Percentiles rank a stretch among this genome's conserved stretches.
Conservation (phyloP, 169 alveolate genomes). For the Cystoisospora suis region DNA sequence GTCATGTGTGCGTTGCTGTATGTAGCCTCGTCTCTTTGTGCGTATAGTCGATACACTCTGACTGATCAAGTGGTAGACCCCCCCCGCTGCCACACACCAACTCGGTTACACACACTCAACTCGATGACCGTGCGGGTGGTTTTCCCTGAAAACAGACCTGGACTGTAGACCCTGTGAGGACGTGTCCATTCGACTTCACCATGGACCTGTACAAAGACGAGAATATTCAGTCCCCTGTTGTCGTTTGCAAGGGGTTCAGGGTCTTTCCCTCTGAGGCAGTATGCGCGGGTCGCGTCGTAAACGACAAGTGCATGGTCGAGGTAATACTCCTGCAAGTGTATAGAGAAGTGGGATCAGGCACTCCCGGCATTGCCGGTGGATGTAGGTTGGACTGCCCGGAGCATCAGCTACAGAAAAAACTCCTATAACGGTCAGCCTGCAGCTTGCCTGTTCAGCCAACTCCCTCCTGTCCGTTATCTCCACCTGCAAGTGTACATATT, state of each 20-base stretch:
- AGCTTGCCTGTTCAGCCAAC: neutral
- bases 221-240: neutral
- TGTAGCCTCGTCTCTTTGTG: too few species aligned
- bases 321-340: neutral
- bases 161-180: neutral
- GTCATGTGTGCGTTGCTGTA: too few species aligned
- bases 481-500: too few species aligned
- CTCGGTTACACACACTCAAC: too few species aligned
- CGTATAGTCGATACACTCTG: too few species aligned
- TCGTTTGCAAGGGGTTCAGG: neutral
- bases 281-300: neutral
- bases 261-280: neutral
- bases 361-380: neutral
- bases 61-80: too few species aligned
- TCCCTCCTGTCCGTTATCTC: neutral
- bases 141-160: too few species aligned
- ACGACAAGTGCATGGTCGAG: neutral
- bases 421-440: neutral
- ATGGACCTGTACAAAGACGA: neutral
- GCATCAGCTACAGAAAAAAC: neutral
- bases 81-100: too few species aligned
- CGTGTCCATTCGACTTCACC: conserved; percentile 5
- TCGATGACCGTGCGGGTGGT: too few species aligned
- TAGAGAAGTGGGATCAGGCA: neutral
- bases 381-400: neutral